These are phyloP conservation scores for Perilla frutescens DNA, from an alignment of 257 asterid genomes.

Conservation along the genomic window DNA sequence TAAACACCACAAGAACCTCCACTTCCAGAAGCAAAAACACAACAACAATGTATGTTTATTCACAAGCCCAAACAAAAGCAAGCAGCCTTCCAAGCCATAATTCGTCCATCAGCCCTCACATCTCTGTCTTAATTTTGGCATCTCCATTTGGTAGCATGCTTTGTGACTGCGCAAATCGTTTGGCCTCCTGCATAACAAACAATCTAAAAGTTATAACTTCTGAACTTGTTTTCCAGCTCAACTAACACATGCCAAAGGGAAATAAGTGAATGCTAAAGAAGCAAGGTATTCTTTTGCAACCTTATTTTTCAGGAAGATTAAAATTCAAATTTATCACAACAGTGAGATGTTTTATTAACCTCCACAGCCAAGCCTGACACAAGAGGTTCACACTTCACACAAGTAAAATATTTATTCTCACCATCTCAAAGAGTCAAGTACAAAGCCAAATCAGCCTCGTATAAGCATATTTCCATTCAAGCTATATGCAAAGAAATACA, in stretches of 20 bases:
- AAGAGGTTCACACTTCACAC: background rate
- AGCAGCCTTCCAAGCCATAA: background rate
- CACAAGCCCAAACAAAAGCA: conserved; percentile 4
- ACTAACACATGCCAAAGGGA: background rate
- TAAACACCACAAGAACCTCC: no score
- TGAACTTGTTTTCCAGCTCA: background rate
- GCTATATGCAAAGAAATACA: background rate
- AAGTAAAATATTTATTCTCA: no score
- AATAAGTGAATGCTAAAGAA: no score
- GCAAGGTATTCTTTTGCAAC: background rate
- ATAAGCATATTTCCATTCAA: background rate
- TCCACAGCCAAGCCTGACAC: background rate
- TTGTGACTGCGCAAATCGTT: conserved; percentile 57
- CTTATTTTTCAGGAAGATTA: background rate
- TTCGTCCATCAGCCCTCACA: conserved; percentile 28
- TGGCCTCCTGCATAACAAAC: conserved; percentile 56
- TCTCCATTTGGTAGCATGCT: conserved; percentile 63
- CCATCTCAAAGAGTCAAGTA: background rate
- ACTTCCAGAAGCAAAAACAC: no score
- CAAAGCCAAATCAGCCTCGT: background rate
- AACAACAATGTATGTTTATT: background rate
- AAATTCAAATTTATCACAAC: background rate
- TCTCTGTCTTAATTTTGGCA: conserved; percentile 55
- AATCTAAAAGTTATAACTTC: background rate
- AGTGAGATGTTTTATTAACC: background rate